phyloP scores from a whole-genome alignment of 2,329 filamentous ascomycete species.

The Colletotrichum sp. region DNA sequence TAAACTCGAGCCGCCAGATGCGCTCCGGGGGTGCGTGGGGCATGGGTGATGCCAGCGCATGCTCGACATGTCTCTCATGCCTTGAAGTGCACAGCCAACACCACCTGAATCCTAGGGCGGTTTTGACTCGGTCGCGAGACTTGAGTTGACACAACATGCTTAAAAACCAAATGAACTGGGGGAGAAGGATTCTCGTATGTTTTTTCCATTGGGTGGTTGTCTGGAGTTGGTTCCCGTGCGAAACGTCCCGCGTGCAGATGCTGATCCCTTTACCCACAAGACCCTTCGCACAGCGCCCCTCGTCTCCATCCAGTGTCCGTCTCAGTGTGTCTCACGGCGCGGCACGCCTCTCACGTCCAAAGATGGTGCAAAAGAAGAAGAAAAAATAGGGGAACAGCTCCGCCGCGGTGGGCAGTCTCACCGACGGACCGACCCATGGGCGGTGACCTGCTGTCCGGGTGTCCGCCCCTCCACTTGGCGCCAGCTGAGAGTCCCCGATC shows the following conservation, averaged over 20 bases:
- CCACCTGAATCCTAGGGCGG: not conserved
- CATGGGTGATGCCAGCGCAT: constrained; percentile 13
- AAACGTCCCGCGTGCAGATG: not conserved
- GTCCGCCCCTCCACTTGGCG: not conserved
- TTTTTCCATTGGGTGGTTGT: not conserved
- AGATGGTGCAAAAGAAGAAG: not conserved
- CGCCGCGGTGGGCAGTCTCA: not conserved
- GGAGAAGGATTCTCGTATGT: not conserved
- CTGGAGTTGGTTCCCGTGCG: not conserved
- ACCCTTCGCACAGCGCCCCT: not conserved
- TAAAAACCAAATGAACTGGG: not conserved
- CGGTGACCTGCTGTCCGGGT: not conserved
- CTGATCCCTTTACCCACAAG: constrained; percentile 8
- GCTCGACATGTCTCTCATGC: not conserved
- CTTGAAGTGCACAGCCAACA: not conserved
- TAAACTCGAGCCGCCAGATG: not conserved
- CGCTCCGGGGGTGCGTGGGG: not conserved
- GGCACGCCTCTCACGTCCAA: not conserved
- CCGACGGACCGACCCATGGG: constrained; percentile 5
- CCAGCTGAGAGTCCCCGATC: not conserved
- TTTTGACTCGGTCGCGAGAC: not conserved
- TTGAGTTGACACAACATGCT: not conserved
- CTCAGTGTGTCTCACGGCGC: constrained; percentile 1
- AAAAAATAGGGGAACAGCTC: not conserved
- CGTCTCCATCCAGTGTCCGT: constrained; percentile 4